Evolutionary conservation across 2,329 filamentous ascomycete species (phyloP), one percentile per base, ranked within the genome.

Genomic region (Diaporthe ampelina): DNA sequence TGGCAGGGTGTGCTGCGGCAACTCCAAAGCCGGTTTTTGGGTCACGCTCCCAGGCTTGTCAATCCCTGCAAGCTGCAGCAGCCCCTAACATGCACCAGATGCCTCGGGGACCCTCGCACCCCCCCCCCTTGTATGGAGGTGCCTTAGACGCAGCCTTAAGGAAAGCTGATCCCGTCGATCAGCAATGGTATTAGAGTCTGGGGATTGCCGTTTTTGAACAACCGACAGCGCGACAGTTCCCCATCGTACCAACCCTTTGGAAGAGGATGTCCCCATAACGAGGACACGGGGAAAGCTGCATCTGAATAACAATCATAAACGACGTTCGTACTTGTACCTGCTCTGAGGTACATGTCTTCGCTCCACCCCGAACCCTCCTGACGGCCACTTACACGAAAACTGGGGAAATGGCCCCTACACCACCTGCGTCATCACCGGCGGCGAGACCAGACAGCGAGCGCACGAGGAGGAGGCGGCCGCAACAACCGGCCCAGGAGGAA

Each of bases 1-100:
- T 29, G 10, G 43, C 32, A 45, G 45, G 63, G 63, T 63, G 37
- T 19, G 58, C 58, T 68, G 63, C 63, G 63, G 63, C 63, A n/a
- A 67, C 45, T 15, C 63, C 63, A 71, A 71, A 71, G 69, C 69
- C 69, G 56, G 69, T 71, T 71, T 71, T 52, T 61, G 69, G 63
- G 69, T 40, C 68, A 58, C 54, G 43, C 59, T 26, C 35, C 37
- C 37, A 40, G 37, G 37, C 37, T 40, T 40, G 68, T 59, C 43
- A 15, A 71, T 52, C 56, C 63, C 35, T 52, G 63, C 48, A 67
- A 10, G 45, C 61, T 24, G 61, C 61, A 50, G 21, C 45, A 29
- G 29, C 61, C 61, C 61, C 63, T 67, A 52, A 24, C 40, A 19
- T 37, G 45, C 45, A 6, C 21, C 45, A 19, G 35, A 21, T n/a